Evolutionary conservation across 257 asterid species (phyloP).

Genomic region (Solanum virginianum): DNA sequence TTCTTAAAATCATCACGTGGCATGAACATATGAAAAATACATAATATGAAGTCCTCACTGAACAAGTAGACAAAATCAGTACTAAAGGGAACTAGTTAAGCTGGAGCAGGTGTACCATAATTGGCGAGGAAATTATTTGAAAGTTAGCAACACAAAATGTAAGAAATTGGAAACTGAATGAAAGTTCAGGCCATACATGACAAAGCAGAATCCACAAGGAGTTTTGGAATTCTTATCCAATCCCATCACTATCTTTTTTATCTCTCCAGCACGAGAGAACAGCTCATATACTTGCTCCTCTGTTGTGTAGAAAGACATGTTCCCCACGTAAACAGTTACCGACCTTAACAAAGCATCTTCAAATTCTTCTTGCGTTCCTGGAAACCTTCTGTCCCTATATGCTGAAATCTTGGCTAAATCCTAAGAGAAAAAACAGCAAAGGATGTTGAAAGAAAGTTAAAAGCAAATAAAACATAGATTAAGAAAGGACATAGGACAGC

Average conservation of each 20-base stretch:
- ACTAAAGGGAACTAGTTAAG: neutral
- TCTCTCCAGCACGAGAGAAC: conserved; percentile 86
- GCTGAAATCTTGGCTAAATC: conserved; percentile 83
- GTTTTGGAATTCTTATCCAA: conserved; percentile 89
- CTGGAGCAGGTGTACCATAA: neutral
- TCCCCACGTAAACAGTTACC: conserved; percentile 73
- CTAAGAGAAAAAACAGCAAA: conserved; percentile 16
- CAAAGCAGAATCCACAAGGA: conserved; percentile 96
- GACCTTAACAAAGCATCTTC: conserved; percentile 68
- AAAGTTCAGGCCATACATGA: conserved; percentile 36
- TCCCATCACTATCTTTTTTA: conserved; percentile 89
- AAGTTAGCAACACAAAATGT: neutral
- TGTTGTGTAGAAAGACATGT: conserved; percentile 92
- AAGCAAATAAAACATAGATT: neutral
- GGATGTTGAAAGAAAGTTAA: neutral
- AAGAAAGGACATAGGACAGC: neutral
- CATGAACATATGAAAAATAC: neutral
- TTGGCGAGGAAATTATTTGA: neutral
- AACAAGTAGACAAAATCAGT: neutral
- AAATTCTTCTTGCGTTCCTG: conserved; percentile 84
- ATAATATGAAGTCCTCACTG: neutral
- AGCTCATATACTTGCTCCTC: conserved; percentile 98
- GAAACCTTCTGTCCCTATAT: conserved; percentile 85
- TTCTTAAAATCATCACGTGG: neutral
- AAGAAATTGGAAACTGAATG: neutral